Evolutionary conservation across 1,139 yeast genomes (phyloP), one percentile per base, ranked within the genome.

Genomic region (Kodamaea plutei): DNA sequence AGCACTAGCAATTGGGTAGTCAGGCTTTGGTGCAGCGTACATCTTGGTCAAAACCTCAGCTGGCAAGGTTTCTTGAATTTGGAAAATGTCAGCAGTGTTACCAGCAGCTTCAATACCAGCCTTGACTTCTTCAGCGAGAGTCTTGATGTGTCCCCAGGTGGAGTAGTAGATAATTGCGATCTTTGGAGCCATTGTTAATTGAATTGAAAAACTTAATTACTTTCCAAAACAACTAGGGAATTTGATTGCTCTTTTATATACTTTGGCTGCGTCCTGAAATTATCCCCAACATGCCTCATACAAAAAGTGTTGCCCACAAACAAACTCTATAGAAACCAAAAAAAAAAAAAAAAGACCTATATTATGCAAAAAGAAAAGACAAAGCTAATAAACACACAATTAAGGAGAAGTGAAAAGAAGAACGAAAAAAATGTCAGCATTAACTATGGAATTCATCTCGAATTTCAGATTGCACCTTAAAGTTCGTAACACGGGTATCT

Each of bases 121-220:
- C 50, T 68, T 58, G 31, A 47, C 60, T 7, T 57, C 49, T 38
- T 54, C 56, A 13, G 68, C 68, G 48, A 60, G 41, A 36, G 56
- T 52, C 37, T 58, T 52, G 33, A 62, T 38, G 47, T 63, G 69
- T 40, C 56, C 59, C 54, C 60, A 63, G 34, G 58, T 35, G 15
- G 68, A 57, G 53, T 62, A 63, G 41, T 55, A 52, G 42, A 63
- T 54, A 36, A 63, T 59, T 30, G 69, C 69, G 31, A 58, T 52
- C 49, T 55, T 59, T 23, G 56, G 58, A 18, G 58, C 55, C 60
- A 54, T 54, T 39, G 35, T 41, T 18, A 10, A 8, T 6, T 9
- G 8, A 18, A 10, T 18, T 18, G 6, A 18, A 8, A 10, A 18
- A 31, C n/a, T n/a, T n/a, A n/a, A n/a, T n/a, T n/a, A n/a, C n/a